Evolutionary conservation across 2,329 filamentous ascomycete genomes (phyloP).

Genomic region (Ophiostoma pallidulum): DNA sequence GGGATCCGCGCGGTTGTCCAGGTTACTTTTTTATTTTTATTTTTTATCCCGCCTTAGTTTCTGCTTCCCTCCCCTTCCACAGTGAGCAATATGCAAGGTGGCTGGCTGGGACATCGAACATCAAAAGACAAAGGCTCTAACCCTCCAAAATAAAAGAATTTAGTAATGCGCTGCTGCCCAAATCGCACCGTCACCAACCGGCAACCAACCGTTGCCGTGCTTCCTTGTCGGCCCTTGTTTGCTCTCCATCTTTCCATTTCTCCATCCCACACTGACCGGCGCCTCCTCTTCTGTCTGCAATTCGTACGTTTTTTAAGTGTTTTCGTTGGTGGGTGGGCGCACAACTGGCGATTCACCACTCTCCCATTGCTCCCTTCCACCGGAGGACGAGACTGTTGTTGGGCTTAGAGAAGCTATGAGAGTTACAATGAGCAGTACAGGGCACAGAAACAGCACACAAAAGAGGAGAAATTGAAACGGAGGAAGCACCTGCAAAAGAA

Average conservation of each 20-base stretch:
- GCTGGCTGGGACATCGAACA: no score
- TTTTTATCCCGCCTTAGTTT: no score
- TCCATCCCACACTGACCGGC: not conserved
- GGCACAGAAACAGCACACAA: not conserved
- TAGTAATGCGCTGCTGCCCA: not conserved
- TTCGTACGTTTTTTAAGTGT: not conserved
- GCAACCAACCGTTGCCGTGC: not conserved
- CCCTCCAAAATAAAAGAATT: not conserved
- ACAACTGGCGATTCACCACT: not conserved
- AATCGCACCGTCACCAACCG: not conserved
- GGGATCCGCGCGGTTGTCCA: no score
- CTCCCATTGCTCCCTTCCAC: slow-evolving; percentile 2
- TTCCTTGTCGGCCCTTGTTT: not conserved
- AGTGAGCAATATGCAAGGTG: no score
- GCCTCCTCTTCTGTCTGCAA: not conserved
- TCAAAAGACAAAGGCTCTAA: not conserved
- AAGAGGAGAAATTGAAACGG: not conserved
- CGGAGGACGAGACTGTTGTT: not conserved
- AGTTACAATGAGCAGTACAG: not conserved
- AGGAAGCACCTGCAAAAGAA: not conserved
- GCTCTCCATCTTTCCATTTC: slow-evolving; percentile 4
- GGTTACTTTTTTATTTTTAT: no score
- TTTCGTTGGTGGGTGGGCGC: not conserved
- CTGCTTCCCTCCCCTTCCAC: no score
- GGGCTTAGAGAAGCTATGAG: not conserved